A percentile compares a stretch with the other conserved stretches of the same genome.
Conservation (phyloP, 139 green algal genomes). For the Chlamydomonas sp. region DNA sequence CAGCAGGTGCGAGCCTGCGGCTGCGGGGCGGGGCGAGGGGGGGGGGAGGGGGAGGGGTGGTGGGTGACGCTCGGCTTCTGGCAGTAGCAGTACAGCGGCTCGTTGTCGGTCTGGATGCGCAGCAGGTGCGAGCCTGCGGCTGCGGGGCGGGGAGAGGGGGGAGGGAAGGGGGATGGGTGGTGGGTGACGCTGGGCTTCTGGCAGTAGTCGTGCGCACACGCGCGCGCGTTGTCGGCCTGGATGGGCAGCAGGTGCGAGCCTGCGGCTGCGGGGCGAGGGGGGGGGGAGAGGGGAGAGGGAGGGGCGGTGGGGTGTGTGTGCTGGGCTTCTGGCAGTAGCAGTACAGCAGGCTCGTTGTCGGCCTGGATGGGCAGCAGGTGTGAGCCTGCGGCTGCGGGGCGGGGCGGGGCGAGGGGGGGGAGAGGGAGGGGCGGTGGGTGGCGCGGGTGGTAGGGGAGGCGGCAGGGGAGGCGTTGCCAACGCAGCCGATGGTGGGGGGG, state of each 20-base stretch:
- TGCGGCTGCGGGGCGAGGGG: neutral
- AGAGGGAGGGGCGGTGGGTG: neutral
- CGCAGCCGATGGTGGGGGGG: no score
- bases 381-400: neutral
- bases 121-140: neutral
- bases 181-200: constrained; percentile 34
- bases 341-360: constrained; percentile 61
- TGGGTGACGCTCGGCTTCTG: no score
- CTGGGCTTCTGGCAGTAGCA: constrained; percentile 69
- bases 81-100: constrained; percentile 82
- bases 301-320: no score
- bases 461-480: no score
- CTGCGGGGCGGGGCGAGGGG: neutral
- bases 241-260: neutral
- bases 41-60: neutral
- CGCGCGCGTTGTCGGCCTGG: constrained; percentile 47
- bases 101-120: constrained; percentile 18
- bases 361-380: constrained; percentile 3
- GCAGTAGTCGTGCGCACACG: constrained; percentile 86
- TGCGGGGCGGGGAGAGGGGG: neutral
- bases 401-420: neutral
- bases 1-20: neutral
- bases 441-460: constrained; percentile 51
- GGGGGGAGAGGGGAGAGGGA: neutral
- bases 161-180: neutral